phyloP scores from a whole-genome alignment of 2,329 filamentous ascomycete species.

The Elsinoe batatas region DNA sequence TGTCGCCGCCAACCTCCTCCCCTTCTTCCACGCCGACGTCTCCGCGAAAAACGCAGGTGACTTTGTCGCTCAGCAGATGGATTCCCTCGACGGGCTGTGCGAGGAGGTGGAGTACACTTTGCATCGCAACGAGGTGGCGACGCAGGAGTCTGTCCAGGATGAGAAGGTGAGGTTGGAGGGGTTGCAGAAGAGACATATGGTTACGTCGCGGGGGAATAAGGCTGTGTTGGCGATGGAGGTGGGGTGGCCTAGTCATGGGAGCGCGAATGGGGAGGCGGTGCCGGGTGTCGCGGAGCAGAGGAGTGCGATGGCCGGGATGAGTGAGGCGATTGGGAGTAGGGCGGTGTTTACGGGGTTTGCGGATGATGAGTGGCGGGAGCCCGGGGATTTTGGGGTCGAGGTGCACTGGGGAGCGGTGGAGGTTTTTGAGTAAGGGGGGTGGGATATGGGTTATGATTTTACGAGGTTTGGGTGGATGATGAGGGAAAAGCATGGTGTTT shows the following conservation, averaged over 20 bases:
- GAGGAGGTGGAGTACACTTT: constrained; percentile 28
- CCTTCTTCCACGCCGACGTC: constrained; percentile 77
- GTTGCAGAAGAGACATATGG: background rate
- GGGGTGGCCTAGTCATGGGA: constrained; percentile 71
- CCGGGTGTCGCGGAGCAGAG: constrained; percentile 59
- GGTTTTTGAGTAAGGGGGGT: constrained; percentile 18
- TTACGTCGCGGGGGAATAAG: constrained; percentile 34
- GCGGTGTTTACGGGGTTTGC: constrained; percentile 73
- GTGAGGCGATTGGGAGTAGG: constrained; percentile 53
- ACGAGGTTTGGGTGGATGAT: background rate
- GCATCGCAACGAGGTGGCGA: background rate
- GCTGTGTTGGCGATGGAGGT: constrained; percentile 76
- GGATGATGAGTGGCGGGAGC: constrained; percentile 73
- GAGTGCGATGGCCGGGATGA: constrained; percentile 62
- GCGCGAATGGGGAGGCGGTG: constrained; percentile 61
- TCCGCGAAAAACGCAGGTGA: constrained; percentile 56
- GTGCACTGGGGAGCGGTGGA: constrained; percentile 61
- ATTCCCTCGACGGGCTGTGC: constrained; percentile 62
- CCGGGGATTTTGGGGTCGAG: constrained; percentile 63
- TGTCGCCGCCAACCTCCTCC: constrained; percentile 78
- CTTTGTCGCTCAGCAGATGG: constrained; percentile 67
- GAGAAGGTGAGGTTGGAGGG: background rate
- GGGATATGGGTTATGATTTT: constrained; percentile 2
- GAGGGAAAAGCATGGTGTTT: background rate
- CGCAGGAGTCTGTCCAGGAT: background rate